A percentile compares a stretch with the other conserved stretches of the same genome.
These are phyloP conservation scores for Pogostemon cablin DNA, from an alignment of 257 asterid species.

Conservation along the genomic window DNA sequence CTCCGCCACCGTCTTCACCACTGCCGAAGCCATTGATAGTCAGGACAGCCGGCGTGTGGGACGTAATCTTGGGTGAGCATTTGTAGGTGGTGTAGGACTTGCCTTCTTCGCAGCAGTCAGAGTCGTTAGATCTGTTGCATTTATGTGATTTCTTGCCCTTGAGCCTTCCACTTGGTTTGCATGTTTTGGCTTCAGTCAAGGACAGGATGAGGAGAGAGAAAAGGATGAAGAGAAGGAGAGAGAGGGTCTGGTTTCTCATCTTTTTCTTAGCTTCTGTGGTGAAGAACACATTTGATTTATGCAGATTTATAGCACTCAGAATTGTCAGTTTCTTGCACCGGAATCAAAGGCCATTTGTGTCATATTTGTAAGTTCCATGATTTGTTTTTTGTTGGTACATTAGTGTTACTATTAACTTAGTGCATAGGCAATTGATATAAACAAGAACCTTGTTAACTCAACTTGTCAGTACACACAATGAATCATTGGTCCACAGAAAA, in stretches of 20 bases:
- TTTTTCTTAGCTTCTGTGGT: slow-evolving; percentile 4
- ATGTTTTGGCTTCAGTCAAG: slow-evolving; percentile 19
- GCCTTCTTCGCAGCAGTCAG: slow-evolving; percentile 42
- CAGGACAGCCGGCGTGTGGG: slow-evolving; percentile 37
- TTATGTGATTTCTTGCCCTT: slow-evolving; percentile 45
- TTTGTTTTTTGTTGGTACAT: too few species aligned
- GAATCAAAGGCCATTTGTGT: too few species aligned
- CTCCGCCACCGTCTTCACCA: slow-evolving; percentile 55
- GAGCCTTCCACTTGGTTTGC: slow-evolving; percentile 43
- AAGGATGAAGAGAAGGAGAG: slow-evolving; percentile 19
- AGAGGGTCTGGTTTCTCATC: slow-evolving; percentile 13
- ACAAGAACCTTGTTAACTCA: too few species aligned
- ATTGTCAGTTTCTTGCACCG: too few species aligned
- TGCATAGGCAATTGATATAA: too few species aligned
- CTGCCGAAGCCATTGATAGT: slow-evolving; percentile 51
- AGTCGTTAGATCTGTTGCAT: slow-evolving; percentile 35
- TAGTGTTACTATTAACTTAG: too few species aligned
- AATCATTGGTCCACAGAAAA: too few species aligned
- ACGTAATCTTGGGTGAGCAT: slow-evolving; percentile 37
- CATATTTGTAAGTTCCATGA: too few species aligned
- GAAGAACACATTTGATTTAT: not conserved
- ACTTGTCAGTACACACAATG: too few species aligned
- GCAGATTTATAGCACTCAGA: too few species aligned
- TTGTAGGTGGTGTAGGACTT: slow-evolving; percentile 37
- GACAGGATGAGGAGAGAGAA: slow-evolving; percentile 15